Conservation (phyloP, 2,329 filamentous ascomycete species). For the Colletotrichum caudatum region DNA sequence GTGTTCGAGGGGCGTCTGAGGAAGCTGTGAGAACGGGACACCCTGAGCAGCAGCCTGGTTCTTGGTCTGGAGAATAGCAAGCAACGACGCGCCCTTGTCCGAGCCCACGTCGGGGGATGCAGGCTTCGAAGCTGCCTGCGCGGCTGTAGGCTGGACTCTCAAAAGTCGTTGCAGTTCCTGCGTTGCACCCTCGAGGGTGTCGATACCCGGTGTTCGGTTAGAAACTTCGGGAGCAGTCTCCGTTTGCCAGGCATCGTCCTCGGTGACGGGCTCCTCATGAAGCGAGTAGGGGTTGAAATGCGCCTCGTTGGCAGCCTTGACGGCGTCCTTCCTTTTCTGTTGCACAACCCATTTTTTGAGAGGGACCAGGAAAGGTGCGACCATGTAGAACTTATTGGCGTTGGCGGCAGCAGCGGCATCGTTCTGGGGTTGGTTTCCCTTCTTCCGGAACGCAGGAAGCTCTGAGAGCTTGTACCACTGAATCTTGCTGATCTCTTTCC, state of each 20-base stretch:
- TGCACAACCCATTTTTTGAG: slow-evolving; percentile 92
- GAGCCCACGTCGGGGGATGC: slow-evolving; percentile 45
- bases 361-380: slow-evolving; percentile 88
- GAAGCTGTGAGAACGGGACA: slow-evolving; percentile 47
- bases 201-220: slow-evolving; percentile 54
- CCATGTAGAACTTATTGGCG: slow-evolving; percentile 96
- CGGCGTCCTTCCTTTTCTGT: slow-evolving; percentile 79
- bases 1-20: slow-evolving; percentile 68
- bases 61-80: slow-evolving; percentile 64
- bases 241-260: slow-evolving; percentile 69
- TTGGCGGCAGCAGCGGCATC: slow-evolving; percentile 68
- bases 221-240: slow-evolving; percentile 49
- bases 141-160: slow-evolving; percentile 65
- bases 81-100: slow-evolving; percentile 64
- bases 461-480: slow-evolving; percentile 94
- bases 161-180: slow-evolving; percentile 66
- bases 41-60: slow-evolving; percentile 43
- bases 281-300: slow-evolving; percentile 59
- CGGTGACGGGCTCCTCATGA: slow-evolving; percentile 68
- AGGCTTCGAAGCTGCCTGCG: slow-evolving; percentile 59
- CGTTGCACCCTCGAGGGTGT: slow-evolving; percentile 64
- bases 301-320: slow-evolving; percentile 55
- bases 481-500: slow-evolving; percentile 98
- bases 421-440: slow-evolving; percentile 67
- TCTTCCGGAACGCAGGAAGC: slow-evolving; percentile 84